Evolutionary conservation across 768 basidiomycete genomes (phyloP).

Genomic region (Termitomyces titanicus): DNA sequence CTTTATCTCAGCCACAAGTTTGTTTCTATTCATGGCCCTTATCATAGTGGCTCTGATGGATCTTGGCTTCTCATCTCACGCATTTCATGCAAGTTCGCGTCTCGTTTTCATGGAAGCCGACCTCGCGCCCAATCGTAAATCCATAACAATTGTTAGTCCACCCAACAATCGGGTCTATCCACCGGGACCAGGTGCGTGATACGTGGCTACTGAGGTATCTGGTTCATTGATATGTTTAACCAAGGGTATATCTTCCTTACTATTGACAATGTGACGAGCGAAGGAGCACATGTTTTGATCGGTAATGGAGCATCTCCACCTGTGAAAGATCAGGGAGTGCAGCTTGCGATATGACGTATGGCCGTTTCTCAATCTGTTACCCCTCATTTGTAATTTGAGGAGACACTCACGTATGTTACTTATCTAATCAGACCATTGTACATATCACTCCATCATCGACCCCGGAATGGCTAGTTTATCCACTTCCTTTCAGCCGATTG

Average conservation of each 20-base stretch:
- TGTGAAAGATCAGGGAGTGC: conserved; percentile 29
- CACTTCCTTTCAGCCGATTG: neutral
- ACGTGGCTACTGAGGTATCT: neutral
- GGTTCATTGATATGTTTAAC: neutral
- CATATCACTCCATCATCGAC: neutral
- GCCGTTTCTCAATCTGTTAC: neutral
- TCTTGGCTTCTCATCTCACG: conserved; percentile 39
- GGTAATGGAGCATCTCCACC: conserved; percentile 35
- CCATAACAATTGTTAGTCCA: conserved; percentile 30
- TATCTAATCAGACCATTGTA: too few species aligned
- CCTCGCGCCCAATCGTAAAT: conserved; percentile 26
- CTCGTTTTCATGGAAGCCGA: conserved; percentile 32
- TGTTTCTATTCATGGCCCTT: neutral
- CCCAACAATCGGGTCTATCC: conserved; percentile 35
- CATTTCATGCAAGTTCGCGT: conserved; percentile 35
- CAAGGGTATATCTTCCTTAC: conserved; percentile 26
- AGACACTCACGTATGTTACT: neutral
- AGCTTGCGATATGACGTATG: conserved; percentile 5
- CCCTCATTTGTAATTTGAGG: neutral
- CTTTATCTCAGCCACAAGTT: neutral
- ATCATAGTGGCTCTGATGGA: conserved; percentile 33
- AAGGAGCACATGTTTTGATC: conserved; percentile 32
- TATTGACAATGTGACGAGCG: conserved; percentile 30
- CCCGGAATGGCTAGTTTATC: too few species aligned
- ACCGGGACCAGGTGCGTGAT: conserved; percentile 33